phyloP scores from a whole-genome alignment of 2,329 filamentous ascomycete species.

The Penicillium sp. region DNA sequence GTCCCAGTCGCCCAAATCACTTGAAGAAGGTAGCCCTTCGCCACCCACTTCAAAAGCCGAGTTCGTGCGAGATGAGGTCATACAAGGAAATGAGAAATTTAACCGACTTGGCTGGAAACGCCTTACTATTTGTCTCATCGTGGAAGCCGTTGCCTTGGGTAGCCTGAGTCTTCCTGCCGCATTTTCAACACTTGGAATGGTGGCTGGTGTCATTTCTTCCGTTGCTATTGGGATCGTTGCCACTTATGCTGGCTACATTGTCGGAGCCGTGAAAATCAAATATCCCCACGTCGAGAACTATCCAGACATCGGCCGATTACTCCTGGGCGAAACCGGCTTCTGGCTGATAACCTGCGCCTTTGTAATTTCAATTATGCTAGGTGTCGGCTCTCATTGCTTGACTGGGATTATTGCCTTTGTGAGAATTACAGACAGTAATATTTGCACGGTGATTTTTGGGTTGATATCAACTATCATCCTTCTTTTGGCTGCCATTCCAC shows the following conservation, averaged over 20 bases:
- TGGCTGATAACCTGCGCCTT: conserved; percentile 15
- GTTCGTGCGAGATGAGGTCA: background rate
- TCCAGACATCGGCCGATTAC: conserved; percentile 12
- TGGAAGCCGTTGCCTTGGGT: conserved; percentile 4
- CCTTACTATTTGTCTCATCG: conserved; percentile 2
- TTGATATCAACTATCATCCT: conserved; percentile 20
- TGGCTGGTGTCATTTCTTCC: background rate
- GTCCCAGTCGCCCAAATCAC: background rate
- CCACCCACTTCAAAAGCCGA: background rate
- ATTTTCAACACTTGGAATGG: conserved; percentile 4
- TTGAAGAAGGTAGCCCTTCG: background rate
- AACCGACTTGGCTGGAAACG: conserved; percentile 8
- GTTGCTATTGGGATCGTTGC: background rate
- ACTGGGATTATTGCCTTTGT: conserved; percentile 17
- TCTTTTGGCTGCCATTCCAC: conserved; percentile 33
- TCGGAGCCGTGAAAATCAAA: conserved; percentile 15
- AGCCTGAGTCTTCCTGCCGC: conserved; percentile 2
- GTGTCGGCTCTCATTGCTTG: conserved; percentile 16
- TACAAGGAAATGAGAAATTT: background rate
- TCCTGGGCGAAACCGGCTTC: conserved; percentile 12
- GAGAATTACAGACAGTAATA: conserved; percentile 12
- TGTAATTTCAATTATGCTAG: conserved; percentile 11
- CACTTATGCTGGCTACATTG: conserved; percentile 8
- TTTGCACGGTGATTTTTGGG: conserved; percentile 16
- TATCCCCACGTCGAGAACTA: conserved; percentile 16